These are phyloP conservation scores for Aspergillus thermomutatus DNA, from an alignment of 2,329 filamentous ascomycete species.

Conservation along the genomic window DNA sequence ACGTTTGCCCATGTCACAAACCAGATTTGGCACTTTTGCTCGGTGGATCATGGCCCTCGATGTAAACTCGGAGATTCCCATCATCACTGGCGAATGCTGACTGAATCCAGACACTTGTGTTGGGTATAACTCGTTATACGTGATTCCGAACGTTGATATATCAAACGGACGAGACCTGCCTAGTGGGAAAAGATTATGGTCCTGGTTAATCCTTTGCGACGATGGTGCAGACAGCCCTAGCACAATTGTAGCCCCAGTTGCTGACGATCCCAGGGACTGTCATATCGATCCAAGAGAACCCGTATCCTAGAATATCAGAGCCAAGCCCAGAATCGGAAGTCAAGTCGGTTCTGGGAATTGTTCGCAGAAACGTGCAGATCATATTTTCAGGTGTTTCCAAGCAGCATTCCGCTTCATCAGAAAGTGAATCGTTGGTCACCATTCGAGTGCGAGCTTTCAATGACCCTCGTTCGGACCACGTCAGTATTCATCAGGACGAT, in stretches of 20 bases:
- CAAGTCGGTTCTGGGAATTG: constrained; percentile 29
- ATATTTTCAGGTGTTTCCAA: constrained; percentile 61
- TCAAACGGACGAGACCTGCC: constrained; percentile 36
- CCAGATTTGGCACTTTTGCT: constrained; percentile 72
- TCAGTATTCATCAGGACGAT: constrained; percentile 45
- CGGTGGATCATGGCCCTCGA: constrained; percentile 64
- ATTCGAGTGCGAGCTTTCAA: constrained; percentile 41
- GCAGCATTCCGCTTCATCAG: constrained; percentile 44
- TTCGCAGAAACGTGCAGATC: constrained; percentile 57
- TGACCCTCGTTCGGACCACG: constrained; percentile 27
- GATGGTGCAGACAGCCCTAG: constrained; percentile 48
- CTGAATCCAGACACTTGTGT: constrained; percentile 58
- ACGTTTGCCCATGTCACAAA: constrained; percentile 61
- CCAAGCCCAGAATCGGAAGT: constrained; percentile 22
- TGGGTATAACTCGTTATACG: constrained; percentile 61
- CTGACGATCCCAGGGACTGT: constrained; percentile 54
- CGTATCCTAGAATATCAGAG: constrained; percentile 47
- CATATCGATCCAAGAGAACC: constrained; percentile 65
- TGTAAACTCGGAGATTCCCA: constrained; percentile 45
- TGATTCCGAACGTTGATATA: constrained; percentile 46
- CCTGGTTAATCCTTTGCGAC: constrained; percentile 67
- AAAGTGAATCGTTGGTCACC: constrained; percentile 51
- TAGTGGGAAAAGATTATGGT: constrained; percentile 59
- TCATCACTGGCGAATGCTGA: constrained; percentile 6
- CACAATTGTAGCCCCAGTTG: background rate